Conservation (phyloP, 2,329 filamentous ascomycete species). For the Alternaria postmessia region DNA sequence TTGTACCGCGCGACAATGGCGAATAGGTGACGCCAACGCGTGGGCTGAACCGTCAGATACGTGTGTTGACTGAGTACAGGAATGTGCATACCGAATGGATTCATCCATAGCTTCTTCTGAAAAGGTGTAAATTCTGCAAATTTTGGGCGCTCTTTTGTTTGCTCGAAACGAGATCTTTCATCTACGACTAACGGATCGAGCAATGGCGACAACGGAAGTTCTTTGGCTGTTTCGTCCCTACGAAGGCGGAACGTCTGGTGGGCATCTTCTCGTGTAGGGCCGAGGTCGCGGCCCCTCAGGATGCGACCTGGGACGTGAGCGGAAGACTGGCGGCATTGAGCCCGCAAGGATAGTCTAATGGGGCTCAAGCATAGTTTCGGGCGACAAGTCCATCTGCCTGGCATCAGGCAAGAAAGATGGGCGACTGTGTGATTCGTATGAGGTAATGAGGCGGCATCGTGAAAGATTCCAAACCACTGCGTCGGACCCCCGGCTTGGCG, state of each 20-base stretch:
- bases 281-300: slow-evolving; percentile 34
- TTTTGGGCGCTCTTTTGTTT: slow-evolving; percentile 54
- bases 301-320: slow-evolving; percentile 18
- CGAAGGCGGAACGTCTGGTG: slow-evolving; percentile 45
- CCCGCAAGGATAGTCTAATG: slow-evolving; percentile 14
- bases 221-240: slow-evolving; percentile 39
- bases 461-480: slow-evolving; percentile 12
- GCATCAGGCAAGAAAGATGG: slow-evolving; percentile 35
- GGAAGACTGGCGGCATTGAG: slow-evolving; percentile 23
- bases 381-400: slow-evolving; percentile 30
- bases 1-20: slow-evolving; percentile 62
- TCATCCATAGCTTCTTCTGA: slow-evolving; percentile 66
- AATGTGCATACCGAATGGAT: slow-evolving; percentile 66
- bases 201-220: slow-evolving; percentile 58
- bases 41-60: slow-evolving; percentile 57
- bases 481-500: slow-evolving; percentile 35
- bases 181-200: slow-evolving; percentile 55
- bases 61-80: neutral
- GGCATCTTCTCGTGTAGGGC: slow-evolving; percentile 42
- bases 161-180: slow-evolving; percentile 47
- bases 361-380: slow-evolving; percentile 29
- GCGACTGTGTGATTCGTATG: slow-evolving; percentile 1
- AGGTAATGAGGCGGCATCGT: neutral
- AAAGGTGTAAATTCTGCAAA: slow-evolving; percentile 57
- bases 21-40: slow-evolving; percentile 68